A percentile compares a stretch with the other conserved stretches of the same genome.
Evolutionary conservation across 2,329 filamentous ascomycete genomes (phyloP).

Genomic region (Pseudocercospora macadamiae): DNA sequence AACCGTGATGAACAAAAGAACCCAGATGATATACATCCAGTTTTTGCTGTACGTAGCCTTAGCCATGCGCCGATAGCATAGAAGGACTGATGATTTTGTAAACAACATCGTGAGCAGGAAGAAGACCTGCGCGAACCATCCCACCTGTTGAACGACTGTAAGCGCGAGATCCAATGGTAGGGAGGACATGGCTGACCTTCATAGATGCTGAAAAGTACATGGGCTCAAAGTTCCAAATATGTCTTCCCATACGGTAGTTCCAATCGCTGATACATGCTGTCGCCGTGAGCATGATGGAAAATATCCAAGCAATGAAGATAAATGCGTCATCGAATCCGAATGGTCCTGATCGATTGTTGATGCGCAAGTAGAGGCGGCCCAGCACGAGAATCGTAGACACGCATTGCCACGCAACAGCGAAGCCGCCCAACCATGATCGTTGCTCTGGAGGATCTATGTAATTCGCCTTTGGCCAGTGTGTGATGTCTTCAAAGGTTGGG

Average conservation of each 20-base stretch:
- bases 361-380: slow-evolving; percentile 30
- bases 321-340: slow-evolving; percentile 33
- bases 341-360: slow-evolving; percentile 26
- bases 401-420: slow-evolving; percentile 22
- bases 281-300: slow-evolving; percentile 23
- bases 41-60: slow-evolving; percentile 15
- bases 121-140: slow-evolving; percentile 25
- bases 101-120: slow-evolving; percentile 26
- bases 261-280: slow-evolving; percentile 18
- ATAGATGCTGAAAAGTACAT: not conserved
- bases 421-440: slow-evolving; percentile 29
- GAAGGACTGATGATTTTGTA: slow-evolving; percentile 32
- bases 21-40: slow-evolving; percentile 24
- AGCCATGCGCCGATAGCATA: slow-evolving; percentile 33
- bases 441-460: slow-evolving; percentile 29
- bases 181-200: slow-evolving; percentile 3
- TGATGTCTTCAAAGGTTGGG: slow-evolving; percentile 24
- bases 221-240: slow-evolving; percentile 29
- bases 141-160: slow-evolving; percentile 17
- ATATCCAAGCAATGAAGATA: slow-evolving; percentile 25
- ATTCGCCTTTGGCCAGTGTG: slow-evolving; percentile 31
- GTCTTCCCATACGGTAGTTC: slow-evolving; percentile 21
- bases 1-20: slow-evolving; percentile 25
- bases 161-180: not conserved
- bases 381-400: slow-evolving; percentile 27